Base-by-base conservation (phyloP, 2,329 filamentous ascomycete species). In the Pezicula carpinea region DNA sequence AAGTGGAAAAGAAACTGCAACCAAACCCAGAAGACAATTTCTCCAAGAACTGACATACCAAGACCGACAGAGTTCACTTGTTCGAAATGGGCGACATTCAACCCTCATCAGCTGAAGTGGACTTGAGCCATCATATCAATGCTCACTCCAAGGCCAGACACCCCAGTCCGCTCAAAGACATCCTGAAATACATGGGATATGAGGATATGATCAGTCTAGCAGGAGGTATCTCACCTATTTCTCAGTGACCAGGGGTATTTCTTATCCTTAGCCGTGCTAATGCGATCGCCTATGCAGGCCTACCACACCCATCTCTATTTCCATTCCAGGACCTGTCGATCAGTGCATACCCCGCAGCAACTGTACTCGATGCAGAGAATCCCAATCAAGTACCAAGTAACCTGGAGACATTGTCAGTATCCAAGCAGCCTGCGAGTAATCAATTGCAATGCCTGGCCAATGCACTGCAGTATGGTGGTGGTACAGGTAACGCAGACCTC, bases 51-150 rank as follows among this genome's bases (percentile, higher is more conserved):
- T n/a, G n/a, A n/a, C n/a, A n/a, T n/a, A n/a, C n/a, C n/a, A n/a
- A n/a, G n/a, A n/a, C 26, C 13, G 26, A 29, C 26, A 29, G 8
- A 29, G 13, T 29, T 29, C n/a, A n/a, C n/a, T 29, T 29, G 13
- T 29, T 11, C 26, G 13, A 29, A 11, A 29, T 29, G 26, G 26
- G 26, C 13, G 26, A 29, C 10, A 10, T 29, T 13, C 10, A 10
- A 29, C 26, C 26, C 3, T 3, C 26, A 11, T 10, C 26, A n/a
- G n/a, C n/a, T n/a, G n/a, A n/a, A n/a, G n/a, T n/a, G n/a, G 60
- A 65, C 43, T 39, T 64, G 5, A 59, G 59, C 1, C 63, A 64
- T 41, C 64, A 66, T 38, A 49, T 66, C 47, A 66, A 65, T 36
- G 21, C 44, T 10, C 56, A 59, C 40, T 62, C 58, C 49, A 58